These are phyloP conservation scores for Macrotyloma uniflorum DNA, from an alignment of 306 rosid species.

Conservation along the genomic window DNA sequence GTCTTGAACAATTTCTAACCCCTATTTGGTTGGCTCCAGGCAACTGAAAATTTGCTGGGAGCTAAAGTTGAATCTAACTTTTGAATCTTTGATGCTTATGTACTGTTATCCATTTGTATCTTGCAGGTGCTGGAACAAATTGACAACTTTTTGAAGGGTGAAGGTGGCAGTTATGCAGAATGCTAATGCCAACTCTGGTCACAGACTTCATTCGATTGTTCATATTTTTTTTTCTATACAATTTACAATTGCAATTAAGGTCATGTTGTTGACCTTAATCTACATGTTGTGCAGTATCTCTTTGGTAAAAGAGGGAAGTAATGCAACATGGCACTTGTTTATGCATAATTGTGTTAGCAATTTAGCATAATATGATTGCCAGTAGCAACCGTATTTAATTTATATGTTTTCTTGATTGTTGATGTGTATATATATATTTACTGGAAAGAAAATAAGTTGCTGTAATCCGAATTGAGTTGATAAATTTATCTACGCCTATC, in stretches of 20 bases:
- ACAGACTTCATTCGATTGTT: slow-evolving; percentile 25
- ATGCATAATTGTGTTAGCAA: slow-evolving; percentile 34
- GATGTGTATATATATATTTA: slow-evolving; percentile 26
- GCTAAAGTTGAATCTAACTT: slow-evolving; percentile 11
- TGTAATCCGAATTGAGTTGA: slow-evolving; percentile 15
- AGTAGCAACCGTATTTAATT: slow-evolving; percentile 18
- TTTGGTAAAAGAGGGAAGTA: not conserved
- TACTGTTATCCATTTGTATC: slow-evolving; percentile 27
- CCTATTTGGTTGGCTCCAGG: not conserved
- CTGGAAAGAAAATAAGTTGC: not conserved
- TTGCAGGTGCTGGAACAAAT: slow-evolving; percentile 85
- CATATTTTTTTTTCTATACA: not conserved
- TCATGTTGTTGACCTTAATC: slow-evolving; percentile 4
- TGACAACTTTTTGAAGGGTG: slow-evolving; percentile 56
- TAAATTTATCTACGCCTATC: slow-evolving; percentile 12
- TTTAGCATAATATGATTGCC: slow-evolving; percentile 13
- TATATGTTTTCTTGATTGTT: slow-evolving; percentile 22
- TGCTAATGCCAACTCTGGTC: slow-evolving; percentile 34
- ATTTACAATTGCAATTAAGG: slow-evolving; percentile 29
- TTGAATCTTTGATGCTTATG: not conserved
- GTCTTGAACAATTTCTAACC: slow-evolving; percentile 47
- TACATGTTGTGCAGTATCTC: slow-evolving; percentile 38
- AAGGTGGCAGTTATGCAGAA: slow-evolving; percentile 41
- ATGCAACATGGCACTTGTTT: slow-evolving; percentile 32
- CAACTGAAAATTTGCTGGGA: not conserved